Conservation (phyloP, 2,329 filamentous ascomycete species). For the Xylariales sp. region DNA sequence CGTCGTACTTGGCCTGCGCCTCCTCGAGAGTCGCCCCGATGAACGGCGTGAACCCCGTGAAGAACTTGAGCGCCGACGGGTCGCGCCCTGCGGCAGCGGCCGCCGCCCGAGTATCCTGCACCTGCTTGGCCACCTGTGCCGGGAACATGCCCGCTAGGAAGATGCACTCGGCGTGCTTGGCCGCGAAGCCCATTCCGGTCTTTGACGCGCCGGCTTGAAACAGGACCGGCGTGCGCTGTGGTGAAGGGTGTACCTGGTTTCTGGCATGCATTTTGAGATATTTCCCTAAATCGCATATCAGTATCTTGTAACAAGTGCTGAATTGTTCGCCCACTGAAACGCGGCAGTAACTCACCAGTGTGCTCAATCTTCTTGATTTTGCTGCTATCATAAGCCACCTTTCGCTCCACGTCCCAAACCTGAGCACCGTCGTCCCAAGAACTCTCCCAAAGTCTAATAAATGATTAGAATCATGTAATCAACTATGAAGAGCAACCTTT, state of each 20-base stretch:
- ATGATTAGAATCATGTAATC: too few species aligned
- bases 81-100: conserved; percentile 54
- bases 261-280: too few species aligned
- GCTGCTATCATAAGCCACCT: too few species aligned
- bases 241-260: too few species aligned
- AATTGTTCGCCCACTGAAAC: too few species aligned
- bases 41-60: conserved; percentile 62
- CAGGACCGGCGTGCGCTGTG: conserved; percentile 64
- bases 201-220: conserved; percentile 67
- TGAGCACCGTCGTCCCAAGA: too few species aligned
- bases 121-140: conserved; percentile 53
- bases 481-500: too few species aligned
- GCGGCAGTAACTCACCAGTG: too few species aligned
- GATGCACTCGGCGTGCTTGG: conserved; percentile 67
- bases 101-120: conserved; percentile 58
- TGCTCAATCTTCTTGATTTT: conserved; percentile 66
- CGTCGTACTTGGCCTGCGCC: conserved; percentile 59
- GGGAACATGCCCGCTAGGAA: conserved; percentile 66
- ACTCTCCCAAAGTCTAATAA: too few species aligned
- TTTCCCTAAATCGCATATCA: too few species aligned
- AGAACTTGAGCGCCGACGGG: conserved; percentile 58
- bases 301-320: too few species aligned
- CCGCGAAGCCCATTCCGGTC: conserved; percentile 62
- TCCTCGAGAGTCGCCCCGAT: conserved; percentile 63
- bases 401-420: too few species aligned